Base-by-base conservation (phyloP, 148 eudicot genomes). In the Chenopodium quinoa region DNA sequence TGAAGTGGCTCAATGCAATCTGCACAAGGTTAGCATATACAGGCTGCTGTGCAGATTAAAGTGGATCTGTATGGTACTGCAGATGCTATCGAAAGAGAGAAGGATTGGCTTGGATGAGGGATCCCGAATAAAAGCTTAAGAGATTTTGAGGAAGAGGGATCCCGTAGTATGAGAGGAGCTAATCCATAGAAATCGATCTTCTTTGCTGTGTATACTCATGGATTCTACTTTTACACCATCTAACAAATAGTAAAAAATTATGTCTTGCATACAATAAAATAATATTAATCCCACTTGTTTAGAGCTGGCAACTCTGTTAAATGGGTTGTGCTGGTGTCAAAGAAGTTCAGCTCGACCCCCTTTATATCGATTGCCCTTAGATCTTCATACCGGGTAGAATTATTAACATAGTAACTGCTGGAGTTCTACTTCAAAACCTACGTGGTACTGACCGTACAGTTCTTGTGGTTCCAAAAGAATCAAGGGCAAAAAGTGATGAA, bases 401-500 rank as follows among this genome's bases (percentile, higher is more conserved):
- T 56, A 56, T 56, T 12, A 56, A 56, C 22, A 56, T 3, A 56
- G 62, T 5, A 56, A 19, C 62, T 14, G 62, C 22, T 56, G 22
- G 1, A 16, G 22, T 56, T 56, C 17, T 56, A 56, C 22, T 12
- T 12, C 0, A 17, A 14, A 19, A 2, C 62, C 0, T 4, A 13
- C 62, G 3, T 56, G 62, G 62, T 56, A 16, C 58, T 14, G 58
- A 2, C 11, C 10, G 58, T 54, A 13, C 22, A 4, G 62, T 56
- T 50, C 14, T 50, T 56, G 62, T 56, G 6, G 25, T 8, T 0
- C 27, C 66, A 22, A 62, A 62, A 62, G 66, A 37, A 2, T 74
- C 54, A 78, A 40, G 86, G 83, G 72, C 85, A 86, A 80, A 82
- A 86, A 1, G 88, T 79, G 58, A 86, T 82, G 75, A 79, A 27